These are phyloP conservation scores for Yarrowia osloensis DNA, from an alignment of 805 yeast species.

Conservation along the genomic window DNA sequence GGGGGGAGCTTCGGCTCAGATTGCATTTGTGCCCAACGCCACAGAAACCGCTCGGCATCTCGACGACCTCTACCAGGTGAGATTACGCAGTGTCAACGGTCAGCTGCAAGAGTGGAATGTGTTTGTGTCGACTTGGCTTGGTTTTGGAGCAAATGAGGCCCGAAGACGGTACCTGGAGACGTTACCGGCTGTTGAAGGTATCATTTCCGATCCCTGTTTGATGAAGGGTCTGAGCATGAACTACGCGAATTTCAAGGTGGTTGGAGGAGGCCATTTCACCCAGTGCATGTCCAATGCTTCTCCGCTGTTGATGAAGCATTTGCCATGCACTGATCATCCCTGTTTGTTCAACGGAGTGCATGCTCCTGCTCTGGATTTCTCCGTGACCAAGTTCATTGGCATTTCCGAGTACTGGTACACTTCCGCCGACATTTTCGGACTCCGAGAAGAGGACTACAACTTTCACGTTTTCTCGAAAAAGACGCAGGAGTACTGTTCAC, in stretches of 20 bases:
- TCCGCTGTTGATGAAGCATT: slow-evolving; percentile 69
- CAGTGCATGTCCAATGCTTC: slow-evolving; percentile 69
- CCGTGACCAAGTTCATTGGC: slow-evolving; percentile 81
- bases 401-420: slow-evolving; percentile 98
- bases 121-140: slow-evolving; percentile 95
- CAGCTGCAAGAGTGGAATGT: slow-evolving; percentile 60
- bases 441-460: slow-evolving; percentile 81
- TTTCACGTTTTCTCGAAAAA: slow-evolving; percentile 63
- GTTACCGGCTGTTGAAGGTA: slow-evolving; percentile 34
- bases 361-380: slow-evolving; percentile 83
- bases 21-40: slow-evolving; percentile 81
- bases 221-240: slow-evolving; percentile 57
- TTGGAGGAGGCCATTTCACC: slow-evolving; percentile 79
- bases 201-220: slow-evolving; percentile 73
- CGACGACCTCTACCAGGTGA: slow-evolving; percentile 71
- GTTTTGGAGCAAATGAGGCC: slow-evolving; percentile 97
- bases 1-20: slow-evolving; percentile 99
- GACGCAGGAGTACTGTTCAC: slow-evolving; percentile 72
- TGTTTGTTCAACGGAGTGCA: slow-evolving; percentile 95
- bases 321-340: slow-evolving; percentile 84
- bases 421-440: slow-evolving; percentile 83
- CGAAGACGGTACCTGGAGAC: slow-evolving; percentile 61
- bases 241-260: slow-evolving; percentile 41
- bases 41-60: slow-evolving; percentile 63
- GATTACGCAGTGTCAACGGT: slow-evolving; percentile 61